Evolutionary conservation across 441 rosid genomes (phyloP), one percentile per base, ranked within the genome.

Genomic region (Populus hybrid): DNA sequence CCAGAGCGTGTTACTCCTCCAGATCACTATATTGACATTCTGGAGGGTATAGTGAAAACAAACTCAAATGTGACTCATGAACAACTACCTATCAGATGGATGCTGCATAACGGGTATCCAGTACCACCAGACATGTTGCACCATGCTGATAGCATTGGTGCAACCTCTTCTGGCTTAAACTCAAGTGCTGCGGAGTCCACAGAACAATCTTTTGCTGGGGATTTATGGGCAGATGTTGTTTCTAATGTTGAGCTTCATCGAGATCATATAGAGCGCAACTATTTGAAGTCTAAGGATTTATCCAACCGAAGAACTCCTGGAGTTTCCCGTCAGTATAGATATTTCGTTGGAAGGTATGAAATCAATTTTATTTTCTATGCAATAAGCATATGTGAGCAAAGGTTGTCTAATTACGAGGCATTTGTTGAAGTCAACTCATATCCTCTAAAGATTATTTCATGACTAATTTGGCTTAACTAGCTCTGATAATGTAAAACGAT

Each of bases 1-100:
- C 99, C 98, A 18, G 98, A 91, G 26, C 97, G 92, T 28, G 88
- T 96, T 64, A 94, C 91, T 75, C 99, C 99, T 84, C 98, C 99
- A 38, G 98, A 96, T 78, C 89, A 96, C 78, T 93, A 81, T 77
- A 96, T 96, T 64, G 98, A 96, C 86, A 80, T 96, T 75, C 79
- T 96, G 76, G 99, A 96, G 84, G 99, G 98, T 28, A 86, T 96
- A 63, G 86, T 87, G 53, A 82, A 73, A 74, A 88, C 92, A 68
- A 74, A 76, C 35, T 64, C 64, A 70, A 65, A 71, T 77, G 86
- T 91, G 69, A 82, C 79, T 71, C 83, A 76, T 75, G 87, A 90
- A 73, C 91, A 94, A 73, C 90, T 96, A 76, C 99, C 99, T 42
- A 73, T 89, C 68, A 90, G 93, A 78, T 95, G 99, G 99, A 94